Base-by-base conservation (phyloP, 768 basidiomycete species). In the Suillus americanus region DNA sequence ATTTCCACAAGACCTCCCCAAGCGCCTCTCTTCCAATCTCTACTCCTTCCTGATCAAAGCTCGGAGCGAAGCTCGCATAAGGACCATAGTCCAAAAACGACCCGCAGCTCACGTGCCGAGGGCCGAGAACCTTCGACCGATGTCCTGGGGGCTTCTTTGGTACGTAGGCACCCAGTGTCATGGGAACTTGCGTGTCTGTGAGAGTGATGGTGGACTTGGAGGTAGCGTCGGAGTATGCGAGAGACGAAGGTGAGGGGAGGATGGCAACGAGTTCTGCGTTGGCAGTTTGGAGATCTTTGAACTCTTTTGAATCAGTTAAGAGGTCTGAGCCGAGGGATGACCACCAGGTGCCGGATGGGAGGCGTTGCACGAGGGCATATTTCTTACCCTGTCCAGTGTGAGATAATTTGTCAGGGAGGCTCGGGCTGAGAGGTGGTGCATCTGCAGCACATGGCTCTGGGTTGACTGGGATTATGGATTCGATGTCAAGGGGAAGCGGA, bases 281-380 rank as follows among this genome's bases (percentile, higher is more conserved):
- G 37, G 83, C 90, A 6, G 87, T 87, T 23, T 81, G 75, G 16
- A 90, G 73, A 66, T 82, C 78, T 68, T 83, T 86, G 62, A 87
- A 66, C 68, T 79, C 73, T 50, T 75, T 73, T 8, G 78, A 76
- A 61, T 81, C 78, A 51, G 67, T 77, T 40, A 72, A 79, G 62
- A 71, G 73, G 62, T 74, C 81, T 25, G 86, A 81, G 70, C 81
- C 84, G 62, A 89, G 82, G 33, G 92, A 92, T 18, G 91, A 83
- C 89, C 91, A 95, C 80, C 87, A 92, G 64, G 89, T 88, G 45
- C 88, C 91, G 2, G 81, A 83, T 0, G 93, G 91, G 8, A 95
- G 80, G 65, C 87, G 88, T 70, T 95, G 92, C 68, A 94, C 82
- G 54, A 95, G 85, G 3, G 93, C 92, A 75, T 89, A 93, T 70